These are phyloP conservation scores for Dendrocalamus latiflorus DNA, from an alignment of 202 grass and related monocot genomes.

Conservation along the genomic window DNA sequence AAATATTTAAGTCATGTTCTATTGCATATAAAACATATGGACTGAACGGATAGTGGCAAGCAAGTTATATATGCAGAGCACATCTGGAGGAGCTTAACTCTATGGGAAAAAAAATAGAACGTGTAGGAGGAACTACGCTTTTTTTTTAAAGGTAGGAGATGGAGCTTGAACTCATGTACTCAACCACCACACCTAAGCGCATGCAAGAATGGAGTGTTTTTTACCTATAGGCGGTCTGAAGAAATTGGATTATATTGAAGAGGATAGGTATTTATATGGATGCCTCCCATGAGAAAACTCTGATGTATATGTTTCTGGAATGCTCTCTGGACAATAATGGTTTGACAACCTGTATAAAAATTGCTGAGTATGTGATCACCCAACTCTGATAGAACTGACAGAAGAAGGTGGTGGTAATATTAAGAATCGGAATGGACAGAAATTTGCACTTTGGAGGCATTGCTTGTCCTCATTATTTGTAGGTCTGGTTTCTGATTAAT, in stretches of 20 bases:
- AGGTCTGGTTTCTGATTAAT: conserved; percentile 11
- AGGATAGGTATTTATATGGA: background rate
- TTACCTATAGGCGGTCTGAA: background rate
- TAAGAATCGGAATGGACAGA: background rate
- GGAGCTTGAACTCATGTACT: background rate
- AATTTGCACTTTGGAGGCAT: background rate
- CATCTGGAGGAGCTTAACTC: no score
- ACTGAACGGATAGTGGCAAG: no score
- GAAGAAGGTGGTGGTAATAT: background rate
- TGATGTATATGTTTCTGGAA: background rate
- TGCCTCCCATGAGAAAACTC: background rate
- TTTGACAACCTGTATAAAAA: background rate
- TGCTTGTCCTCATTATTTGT: background rate
- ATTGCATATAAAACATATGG: background rate
- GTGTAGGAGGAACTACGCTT: background rate
- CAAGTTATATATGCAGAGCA: no score
- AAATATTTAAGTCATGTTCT: background rate
- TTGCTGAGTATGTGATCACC: background rate
- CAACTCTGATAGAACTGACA: conserved; percentile 12
- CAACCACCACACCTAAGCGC: background rate
- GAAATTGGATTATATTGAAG: background rate
- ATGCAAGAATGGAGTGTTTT: background rate
- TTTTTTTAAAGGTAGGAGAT: background rate
- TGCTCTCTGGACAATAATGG: background rate
- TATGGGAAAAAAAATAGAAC: background rate